These are phyloP conservation scores for Diaporthe ilicicola DNA, from an alignment of 2,329 filamentous ascomycete genomes.

Conservation along the genomic window DNA sequence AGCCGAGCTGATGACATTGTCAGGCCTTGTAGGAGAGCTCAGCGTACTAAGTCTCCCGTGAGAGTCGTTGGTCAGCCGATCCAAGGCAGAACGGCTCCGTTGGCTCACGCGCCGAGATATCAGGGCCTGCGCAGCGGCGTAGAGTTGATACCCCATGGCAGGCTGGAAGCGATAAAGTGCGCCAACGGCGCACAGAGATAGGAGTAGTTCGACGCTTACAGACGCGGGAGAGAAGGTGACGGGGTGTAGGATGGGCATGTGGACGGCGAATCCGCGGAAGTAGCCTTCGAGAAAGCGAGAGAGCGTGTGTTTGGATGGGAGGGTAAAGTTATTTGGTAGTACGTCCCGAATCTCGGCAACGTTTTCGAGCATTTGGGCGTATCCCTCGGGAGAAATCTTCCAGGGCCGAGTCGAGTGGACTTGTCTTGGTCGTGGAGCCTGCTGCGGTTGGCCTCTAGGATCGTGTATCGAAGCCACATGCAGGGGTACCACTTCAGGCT, in stretches of 20 bases:
- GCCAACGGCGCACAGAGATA: slow-evolving; percentile 59
- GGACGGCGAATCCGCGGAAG: not conserved
- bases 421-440: not conserved
- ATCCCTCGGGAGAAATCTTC: not conserved
- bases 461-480: not conserved
- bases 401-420: not conserved
- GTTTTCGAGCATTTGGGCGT: not conserved
- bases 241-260: slow-evolving; percentile 34
- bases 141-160: slow-evolving; percentile 45
- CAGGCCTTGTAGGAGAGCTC: not conserved
- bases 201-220: slow-evolving; percentile 50
- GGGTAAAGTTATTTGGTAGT: not conserved
- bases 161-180: slow-evolving; percentile 59
- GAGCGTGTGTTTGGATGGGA: not conserved
- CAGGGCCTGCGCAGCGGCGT: not conserved
- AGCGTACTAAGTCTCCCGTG: not conserved
- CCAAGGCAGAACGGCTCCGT: slow-evolving; percentile 58
- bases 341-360: not conserved
- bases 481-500: not conserved
- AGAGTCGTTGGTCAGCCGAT: not conserved
- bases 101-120: not conserved
- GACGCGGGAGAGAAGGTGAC: slow-evolving; percentile 33
- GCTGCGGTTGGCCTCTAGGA: not conserved
- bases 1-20: not conserved
- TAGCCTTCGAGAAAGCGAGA: not conserved